Conservation (phyloP, 495 filamentous ascomycete species). For the Penicillium roqueforti region DNA sequence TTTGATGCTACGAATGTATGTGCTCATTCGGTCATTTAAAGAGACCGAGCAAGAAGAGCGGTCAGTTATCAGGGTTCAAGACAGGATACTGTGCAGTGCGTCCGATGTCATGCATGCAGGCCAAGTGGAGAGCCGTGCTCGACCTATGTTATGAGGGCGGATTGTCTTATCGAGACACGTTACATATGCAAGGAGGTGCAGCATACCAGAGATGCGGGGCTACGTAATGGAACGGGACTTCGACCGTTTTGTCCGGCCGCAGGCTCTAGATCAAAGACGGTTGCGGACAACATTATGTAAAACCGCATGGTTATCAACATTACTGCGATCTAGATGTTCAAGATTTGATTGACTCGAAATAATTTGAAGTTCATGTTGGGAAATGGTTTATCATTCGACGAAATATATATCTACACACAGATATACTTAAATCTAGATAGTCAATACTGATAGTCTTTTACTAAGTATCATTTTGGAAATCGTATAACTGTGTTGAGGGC, state of each 20-base stretch:
- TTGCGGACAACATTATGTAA: neutral
- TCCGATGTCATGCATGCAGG: conserved; percentile 12
- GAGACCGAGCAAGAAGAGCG: conserved; percentile 1
- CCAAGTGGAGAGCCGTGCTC: conserved; percentile 1
- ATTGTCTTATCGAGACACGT: neutral
- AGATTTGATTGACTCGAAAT: neutral
- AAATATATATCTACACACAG: neutral
- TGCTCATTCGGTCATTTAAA: neutral
- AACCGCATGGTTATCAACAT: neutral
- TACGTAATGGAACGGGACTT: neutral
- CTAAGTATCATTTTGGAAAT: too few species aligned
- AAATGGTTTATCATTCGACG: neutral
- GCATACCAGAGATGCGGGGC: neutral
- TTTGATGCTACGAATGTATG: neutral
- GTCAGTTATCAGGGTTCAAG: neutral
- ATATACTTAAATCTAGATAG: neutral
- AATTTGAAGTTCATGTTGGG: too few species aligned
- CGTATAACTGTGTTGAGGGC: too few species aligned
- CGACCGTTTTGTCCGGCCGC: neutral
- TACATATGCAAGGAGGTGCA: neutral
- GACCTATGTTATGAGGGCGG: neutral
- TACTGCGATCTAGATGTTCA: neutral
- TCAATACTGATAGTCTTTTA: too few species aligned
- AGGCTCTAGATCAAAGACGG: neutral
- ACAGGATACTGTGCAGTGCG: neutral